These are phyloP conservation scores for Agrocybe pediades DNA, from an alignment of 768 basidiomycete species.

Conservation along the genomic window DNA sequence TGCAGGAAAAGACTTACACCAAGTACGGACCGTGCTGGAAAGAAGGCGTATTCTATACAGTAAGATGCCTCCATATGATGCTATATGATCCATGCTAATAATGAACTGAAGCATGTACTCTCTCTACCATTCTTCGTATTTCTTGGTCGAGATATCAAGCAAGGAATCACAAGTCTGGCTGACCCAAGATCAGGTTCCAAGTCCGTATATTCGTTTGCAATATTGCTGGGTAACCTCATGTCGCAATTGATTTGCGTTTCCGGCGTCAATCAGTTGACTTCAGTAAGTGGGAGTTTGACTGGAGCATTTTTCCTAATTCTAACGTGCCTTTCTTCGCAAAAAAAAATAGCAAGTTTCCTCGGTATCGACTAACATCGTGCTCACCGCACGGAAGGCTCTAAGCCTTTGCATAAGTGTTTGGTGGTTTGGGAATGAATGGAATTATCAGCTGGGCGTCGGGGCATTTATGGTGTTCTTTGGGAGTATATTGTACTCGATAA, in stretches of 20 bases:
- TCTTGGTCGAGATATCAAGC: slow-evolving; percentile 55
- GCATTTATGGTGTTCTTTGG: slow-evolving; percentile 76
- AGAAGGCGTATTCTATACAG: slow-evolving; percentile 85
- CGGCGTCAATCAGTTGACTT: slow-evolving; percentile 80
- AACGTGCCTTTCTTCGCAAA: no score
- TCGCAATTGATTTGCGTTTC: slow-evolving; percentile 83
- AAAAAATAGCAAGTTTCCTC: slow-evolving; percentile 66
- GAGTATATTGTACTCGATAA: slow-evolving; percentile 58
- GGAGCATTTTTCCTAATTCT: neutral
- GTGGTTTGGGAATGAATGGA: slow-evolving; percentile 82
- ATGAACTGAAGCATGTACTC: slow-evolving; percentile 60
- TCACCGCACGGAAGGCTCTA: slow-evolving; percentile 80
- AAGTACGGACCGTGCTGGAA: slow-evolving; percentile 80
- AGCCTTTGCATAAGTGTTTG: slow-evolving; percentile 82
- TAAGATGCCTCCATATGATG: slow-evolving; percentile 25
- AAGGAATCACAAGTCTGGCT: slow-evolving; percentile 53
- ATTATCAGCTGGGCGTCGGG: slow-evolving; percentile 61
- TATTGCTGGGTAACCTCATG: slow-evolving; percentile 63
- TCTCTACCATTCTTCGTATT: slow-evolving; percentile 79
- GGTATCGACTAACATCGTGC: slow-evolving; percentile 78
- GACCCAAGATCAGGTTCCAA: slow-evolving; percentile 30
- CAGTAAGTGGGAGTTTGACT: slow-evolving; percentile 51
- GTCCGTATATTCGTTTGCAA: slow-evolving; percentile 48
- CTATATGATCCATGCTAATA: neutral
- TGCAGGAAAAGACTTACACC: slow-evolving; percentile 78